Percentiles rank a stretch among this genome's conserved stretches.
phyloP scores from a whole-genome alignment of 1,284 basidiomycete genomes.

The Sanguinoderma infundibulare region DNA sequence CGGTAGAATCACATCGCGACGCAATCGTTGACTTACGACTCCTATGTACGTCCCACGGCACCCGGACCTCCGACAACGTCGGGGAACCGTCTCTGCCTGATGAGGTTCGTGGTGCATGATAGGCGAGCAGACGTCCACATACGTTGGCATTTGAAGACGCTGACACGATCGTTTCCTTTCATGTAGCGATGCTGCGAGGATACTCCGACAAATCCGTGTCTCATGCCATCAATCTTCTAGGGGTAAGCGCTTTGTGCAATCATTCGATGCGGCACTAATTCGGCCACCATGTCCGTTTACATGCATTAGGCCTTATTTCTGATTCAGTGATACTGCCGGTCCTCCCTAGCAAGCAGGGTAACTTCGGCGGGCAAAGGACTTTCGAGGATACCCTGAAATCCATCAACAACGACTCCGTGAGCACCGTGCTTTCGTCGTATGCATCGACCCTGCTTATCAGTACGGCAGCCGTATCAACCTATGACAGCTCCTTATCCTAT shows the following conservation, averaged over 20 bases:
- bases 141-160: neutral
- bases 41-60: no score
- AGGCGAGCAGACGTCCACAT: neutral
- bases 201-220: neutral
- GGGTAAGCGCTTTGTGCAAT: no score
- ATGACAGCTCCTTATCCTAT: neutral
- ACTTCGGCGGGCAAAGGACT: neutral
- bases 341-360: neutral
- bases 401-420: neutral
- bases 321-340: neutral
- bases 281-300: no score
- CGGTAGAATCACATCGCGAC: no score
- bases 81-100: no score
- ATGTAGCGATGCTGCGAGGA: neutral
- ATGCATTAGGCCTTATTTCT: neutral
- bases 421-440: neutral
- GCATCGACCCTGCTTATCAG: neutral
- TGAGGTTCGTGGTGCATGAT: neutral
- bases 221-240: neutral
- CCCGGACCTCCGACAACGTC: no score
- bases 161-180: neutral
- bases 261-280: no score
- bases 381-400: neutral
- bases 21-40: no score
- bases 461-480: neutral